These are phyloP conservation scores for Megacollybia marginata DNA, from an alignment of 768 basidiomycete genomes.

Conservation along the genomic window DNA sequence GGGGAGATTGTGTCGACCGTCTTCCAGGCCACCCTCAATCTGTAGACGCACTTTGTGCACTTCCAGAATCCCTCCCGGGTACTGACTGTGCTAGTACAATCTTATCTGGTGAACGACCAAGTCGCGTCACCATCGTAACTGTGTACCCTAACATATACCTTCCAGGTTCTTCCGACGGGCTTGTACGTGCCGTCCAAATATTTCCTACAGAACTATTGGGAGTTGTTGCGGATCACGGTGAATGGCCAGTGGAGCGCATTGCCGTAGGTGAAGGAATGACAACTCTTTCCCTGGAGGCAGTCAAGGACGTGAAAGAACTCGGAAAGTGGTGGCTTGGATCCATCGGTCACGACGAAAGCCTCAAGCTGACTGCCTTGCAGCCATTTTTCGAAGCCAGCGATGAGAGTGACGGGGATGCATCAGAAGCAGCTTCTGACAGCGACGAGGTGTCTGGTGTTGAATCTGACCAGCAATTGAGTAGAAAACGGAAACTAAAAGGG, in stretches of 20 bases:
- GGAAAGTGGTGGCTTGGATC: constrained; percentile 79
- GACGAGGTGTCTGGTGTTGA: constrained; percentile 16
- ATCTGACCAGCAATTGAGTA: constrained; percentile 21
- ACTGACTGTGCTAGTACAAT: constrained; percentile 63
- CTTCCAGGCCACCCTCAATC: constrained; percentile 89
- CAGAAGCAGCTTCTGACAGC: constrained; percentile 27
- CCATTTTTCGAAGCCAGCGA: constrained; percentile 49
- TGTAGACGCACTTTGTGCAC: constrained; percentile 75
- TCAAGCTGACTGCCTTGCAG: constrained; percentile 80
- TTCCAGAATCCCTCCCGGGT: constrained; percentile 56
- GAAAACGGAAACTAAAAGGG: constrained; percentile 53
- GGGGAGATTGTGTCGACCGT: constrained; percentile 89
- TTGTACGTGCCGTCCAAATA: constrained; percentile 80
- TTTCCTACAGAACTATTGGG: constrained; percentile 87
- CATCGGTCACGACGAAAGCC: constrained; percentile 80
- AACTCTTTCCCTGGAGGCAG: constrained; percentile 11
- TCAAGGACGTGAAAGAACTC: constrained; percentile 9
- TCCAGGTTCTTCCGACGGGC: constrained; percentile 70
- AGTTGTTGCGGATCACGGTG: constrained; percentile 85
- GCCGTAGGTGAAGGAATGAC: constrained; percentile 42
- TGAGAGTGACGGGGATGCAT: constrained; percentile 24
- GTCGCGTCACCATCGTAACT: too few species aligned
- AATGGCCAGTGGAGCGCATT: constrained; percentile 87
- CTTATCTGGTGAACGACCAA: constrained; percentile 49
- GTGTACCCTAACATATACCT: too few species aligned